A percentile compares a stretch with the other conserved stretches of the same genome.
Evolutionary conservation across 2,329 filamentous ascomycete genomes (phyloP).

Genomic region (Penicillium palitans): DNA sequence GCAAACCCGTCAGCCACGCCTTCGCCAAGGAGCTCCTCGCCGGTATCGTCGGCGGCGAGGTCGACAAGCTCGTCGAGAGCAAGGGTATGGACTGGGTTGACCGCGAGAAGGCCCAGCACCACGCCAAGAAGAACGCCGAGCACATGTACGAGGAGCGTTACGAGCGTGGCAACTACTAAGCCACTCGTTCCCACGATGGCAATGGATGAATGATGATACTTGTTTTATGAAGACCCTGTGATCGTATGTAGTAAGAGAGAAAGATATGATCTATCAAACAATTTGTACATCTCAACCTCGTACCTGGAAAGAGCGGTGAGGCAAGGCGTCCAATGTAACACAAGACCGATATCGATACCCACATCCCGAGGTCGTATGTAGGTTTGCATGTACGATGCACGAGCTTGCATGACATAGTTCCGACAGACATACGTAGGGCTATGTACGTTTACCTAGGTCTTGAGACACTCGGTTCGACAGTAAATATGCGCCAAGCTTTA

Average conservation of each 20-base stretch:
- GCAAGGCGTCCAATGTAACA: not conserved
- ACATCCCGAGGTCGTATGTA: not conserved
- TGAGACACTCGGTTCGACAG: not conserved
- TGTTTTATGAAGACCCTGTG: not conserved
- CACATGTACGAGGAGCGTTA: conserved; percentile 65
- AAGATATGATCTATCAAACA: not conserved
- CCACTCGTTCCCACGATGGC: conserved; percentile 39
- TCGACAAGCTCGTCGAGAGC: conserved; percentile 73
- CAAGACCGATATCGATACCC: not conserved
- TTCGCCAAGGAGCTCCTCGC: conserved; percentile 78
- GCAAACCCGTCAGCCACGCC: conserved; percentile 68
- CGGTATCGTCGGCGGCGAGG: conserved; percentile 70
- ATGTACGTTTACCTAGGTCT: not conserved
- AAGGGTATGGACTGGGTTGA: conserved; percentile 65
- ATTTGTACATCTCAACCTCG: not conserved
- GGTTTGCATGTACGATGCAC: not conserved
- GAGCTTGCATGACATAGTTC: conserved; percentile 1
- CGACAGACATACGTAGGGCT: conserved; percentile 3
- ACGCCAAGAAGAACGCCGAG: conserved; percentile 60
- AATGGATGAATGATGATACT: conserved; percentile 7
- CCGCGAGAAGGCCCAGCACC: conserved; percentile 59
- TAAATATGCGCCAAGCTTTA: conserved; percentile 6
- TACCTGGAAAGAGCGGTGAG: conserved; percentile 4
- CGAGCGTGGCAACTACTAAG: conserved; percentile 46
- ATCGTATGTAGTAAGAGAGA: not conserved